Percentiles rank a stretch among this genome's conserved stretches.
Evolutionary conservation across 2,329 filamentous ascomycete species (phyloP).

Genomic region (Ophiocordyceps australis): DNA sequence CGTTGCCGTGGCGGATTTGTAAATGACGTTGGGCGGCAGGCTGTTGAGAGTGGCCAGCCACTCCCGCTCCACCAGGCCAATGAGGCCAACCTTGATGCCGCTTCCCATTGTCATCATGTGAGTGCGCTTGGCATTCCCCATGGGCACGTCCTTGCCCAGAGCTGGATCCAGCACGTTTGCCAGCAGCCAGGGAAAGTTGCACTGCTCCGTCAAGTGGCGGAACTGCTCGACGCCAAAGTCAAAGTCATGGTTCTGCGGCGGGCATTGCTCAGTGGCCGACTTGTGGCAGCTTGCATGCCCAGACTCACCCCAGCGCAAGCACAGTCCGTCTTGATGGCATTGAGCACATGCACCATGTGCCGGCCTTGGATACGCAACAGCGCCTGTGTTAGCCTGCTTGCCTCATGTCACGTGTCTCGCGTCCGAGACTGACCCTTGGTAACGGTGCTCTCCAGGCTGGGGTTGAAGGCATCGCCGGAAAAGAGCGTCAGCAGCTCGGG

Average conservation of each 20-base stretch:
- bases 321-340: conserved; percentile 57
- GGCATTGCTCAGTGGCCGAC: background rate
- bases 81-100: conserved; percentile 70
- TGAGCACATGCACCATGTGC: conserved; percentile 80
- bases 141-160: conserved; percentile 53
- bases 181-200: conserved; percentile 75
- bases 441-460: conserved; percentile 71
- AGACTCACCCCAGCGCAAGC: conserved; percentile 62
- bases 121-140: conserved; percentile 60
- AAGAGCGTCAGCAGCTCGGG: conserved; percentile 61
- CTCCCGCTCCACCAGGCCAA: conserved; percentile 73
- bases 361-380: conserved; percentile 24
- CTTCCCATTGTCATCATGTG: conserved; percentile 64
- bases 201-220: conserved; percentile 51
- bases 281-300: background rate
- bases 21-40: conserved; percentile 65
- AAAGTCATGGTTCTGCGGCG: conserved; percentile 62
- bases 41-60: conserved; percentile 83
- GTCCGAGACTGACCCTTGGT: conserved; percentile 51
- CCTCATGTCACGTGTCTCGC: too few relatives aligned
- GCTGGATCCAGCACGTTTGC: conserved; percentile 78
- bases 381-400: background rate
- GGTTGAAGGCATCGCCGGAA: conserved; percentile 86
- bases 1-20: conserved; percentile 59
- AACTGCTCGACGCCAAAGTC: conserved; percentile 82